phyloP scores from a whole-genome alignment of 768 basidiomycete genomes.

The Cystofilobasidium macerans region DNA sequence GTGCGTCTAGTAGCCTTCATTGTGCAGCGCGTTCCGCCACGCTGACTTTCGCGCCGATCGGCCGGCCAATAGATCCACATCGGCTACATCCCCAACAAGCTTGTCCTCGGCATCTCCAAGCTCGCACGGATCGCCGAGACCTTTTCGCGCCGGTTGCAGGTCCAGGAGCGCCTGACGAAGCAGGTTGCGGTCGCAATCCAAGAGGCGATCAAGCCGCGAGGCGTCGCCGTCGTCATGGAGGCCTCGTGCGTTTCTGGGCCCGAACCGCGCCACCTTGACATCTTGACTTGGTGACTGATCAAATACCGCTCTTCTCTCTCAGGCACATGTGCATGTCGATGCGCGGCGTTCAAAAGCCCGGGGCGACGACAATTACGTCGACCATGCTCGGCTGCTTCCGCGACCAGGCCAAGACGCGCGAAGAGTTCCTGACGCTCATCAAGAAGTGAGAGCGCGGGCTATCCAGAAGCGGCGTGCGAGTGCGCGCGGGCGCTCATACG shows the following conservation, averaged over 20 bases:
- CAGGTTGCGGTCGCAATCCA: conserved; percentile 97
- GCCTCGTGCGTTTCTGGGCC: conserved; percentile 64
- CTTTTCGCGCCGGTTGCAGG: conserved; percentile 86
- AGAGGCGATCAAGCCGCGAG: conserved; percentile 93
- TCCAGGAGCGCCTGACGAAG: conserved; percentile 93
- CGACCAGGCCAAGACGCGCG: conserved; percentile 94
- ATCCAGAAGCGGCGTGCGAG: background rate
- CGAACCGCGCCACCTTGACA: no score
- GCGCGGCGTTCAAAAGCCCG: conserved; percentile 98
- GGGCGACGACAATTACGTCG: conserved; percentile 84
- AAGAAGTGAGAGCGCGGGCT: background rate
- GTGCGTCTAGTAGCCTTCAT: conserved; percentile 43
- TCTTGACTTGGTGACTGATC: no score
- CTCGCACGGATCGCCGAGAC: conserved; percentile 95
- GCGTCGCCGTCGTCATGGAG: conserved; percentile 99
- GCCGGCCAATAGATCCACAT: conserved; percentile 67
- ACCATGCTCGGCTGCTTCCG: conserved; percentile 99
- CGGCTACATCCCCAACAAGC: conserved; percentile 89
- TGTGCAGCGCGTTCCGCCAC: background rate
- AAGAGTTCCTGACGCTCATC: conserved; percentile 46
- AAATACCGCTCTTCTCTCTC: conserved; percentile 23
- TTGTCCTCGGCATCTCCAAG: conserved; percentile 90
- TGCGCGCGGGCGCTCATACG: background rate
- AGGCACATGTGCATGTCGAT: conserved; percentile 99
- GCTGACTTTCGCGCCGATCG: background rate